Conservation (phyloP, 352 stramenopile genomes). For the Blastocystis sp. region DNA sequence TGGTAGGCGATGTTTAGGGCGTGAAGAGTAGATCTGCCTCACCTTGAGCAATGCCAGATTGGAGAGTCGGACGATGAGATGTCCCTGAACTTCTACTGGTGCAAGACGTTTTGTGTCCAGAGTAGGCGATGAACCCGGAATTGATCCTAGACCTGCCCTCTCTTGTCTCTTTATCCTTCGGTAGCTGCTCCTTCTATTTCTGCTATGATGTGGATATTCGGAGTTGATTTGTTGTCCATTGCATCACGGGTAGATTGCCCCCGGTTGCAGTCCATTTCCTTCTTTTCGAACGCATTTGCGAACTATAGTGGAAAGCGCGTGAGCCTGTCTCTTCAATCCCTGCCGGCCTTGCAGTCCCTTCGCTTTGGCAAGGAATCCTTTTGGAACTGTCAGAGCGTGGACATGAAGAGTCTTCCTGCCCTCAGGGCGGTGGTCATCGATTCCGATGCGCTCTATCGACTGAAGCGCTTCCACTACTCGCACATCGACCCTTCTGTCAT, state of each 20-base stretch:
- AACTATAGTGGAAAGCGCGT: not conserved
- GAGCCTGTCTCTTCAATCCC: not conserved
- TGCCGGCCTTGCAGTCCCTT: not conserved
- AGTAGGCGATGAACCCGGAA: not conserved
- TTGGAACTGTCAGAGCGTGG: not conserved
- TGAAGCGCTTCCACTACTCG: slow-evolving; percentile 12
- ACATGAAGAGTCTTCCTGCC: not conserved
- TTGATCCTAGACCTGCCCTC: slow-evolving; percentile 1
- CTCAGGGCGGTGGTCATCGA: not conserved
- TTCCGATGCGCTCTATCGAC: not conserved
- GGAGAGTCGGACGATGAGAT: not conserved
- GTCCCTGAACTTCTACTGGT: slow-evolving; percentile 38
- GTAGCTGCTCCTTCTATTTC: not conserved
- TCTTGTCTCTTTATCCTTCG: not conserved
- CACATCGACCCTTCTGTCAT: not conserved
- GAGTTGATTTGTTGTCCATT: not conserved
- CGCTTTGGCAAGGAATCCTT: not conserved
- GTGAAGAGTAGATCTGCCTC: slow-evolving; percentile 4
- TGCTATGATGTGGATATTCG: not conserved
- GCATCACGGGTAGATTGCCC: not conserved
- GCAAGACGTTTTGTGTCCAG: not conserved
- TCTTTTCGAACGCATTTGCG: not conserved
- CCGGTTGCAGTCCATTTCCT: not conserved
- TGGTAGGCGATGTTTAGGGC: not conserved
- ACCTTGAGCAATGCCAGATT: not conserved